phyloP scores from a whole-genome alignment of 768 basidiomycete species.

The Lentinula detonsa region DNA sequence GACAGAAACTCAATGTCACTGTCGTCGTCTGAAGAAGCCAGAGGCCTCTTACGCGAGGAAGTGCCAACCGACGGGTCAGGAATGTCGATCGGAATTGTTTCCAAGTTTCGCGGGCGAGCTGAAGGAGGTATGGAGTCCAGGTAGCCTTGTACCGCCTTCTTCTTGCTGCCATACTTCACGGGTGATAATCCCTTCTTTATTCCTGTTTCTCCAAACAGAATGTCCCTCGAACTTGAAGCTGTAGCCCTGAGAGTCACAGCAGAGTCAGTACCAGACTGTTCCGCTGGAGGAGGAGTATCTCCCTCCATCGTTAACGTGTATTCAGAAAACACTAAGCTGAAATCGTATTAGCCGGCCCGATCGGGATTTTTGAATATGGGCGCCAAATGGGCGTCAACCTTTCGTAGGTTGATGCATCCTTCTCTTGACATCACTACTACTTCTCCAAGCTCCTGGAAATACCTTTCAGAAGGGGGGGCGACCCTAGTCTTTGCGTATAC shows the following conservation, averaged over 20 bases:
- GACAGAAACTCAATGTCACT: background rate
- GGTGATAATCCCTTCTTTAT: background rate
- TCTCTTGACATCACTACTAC: conserved; percentile 15
- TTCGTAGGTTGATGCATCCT: background rate
- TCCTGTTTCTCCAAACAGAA: background rate
- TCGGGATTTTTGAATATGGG: no score
- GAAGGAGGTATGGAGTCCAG: background rate
- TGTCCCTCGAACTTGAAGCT: background rate
- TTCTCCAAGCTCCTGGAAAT: conserved; percentile 60
- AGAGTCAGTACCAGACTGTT: background rate
- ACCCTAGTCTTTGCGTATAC: conserved; percentile 83
- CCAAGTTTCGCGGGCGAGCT: background rate
- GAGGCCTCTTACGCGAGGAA: background rate
- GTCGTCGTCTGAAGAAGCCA: background rate
- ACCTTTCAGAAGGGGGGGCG: conserved; percentile 90
- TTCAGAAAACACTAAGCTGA: no score
- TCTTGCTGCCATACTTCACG: conserved; percentile 2
- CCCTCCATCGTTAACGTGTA: background rate
- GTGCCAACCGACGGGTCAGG: background rate
- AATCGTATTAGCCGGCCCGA: no score
- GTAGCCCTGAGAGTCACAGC: background rate
- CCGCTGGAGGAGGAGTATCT: background rate
- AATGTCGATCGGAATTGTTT: background rate
- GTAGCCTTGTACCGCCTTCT: background rate
- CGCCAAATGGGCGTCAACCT: no score